Base-by-base conservation (phyloP, 805 yeast species). In the Candida boidinii region DNA sequence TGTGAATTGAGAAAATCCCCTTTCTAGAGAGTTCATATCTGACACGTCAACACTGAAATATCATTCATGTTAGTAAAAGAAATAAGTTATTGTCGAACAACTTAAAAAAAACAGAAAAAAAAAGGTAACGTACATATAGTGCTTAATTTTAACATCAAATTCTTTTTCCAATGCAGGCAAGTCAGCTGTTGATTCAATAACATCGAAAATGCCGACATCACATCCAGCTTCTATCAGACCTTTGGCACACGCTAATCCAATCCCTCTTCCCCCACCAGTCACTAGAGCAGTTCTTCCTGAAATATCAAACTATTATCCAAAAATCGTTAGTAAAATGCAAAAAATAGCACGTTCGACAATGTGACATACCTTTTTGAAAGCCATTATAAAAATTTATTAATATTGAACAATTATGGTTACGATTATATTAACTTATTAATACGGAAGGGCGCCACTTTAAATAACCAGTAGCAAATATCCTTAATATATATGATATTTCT, bases 211-310 rank as follows among this genome's bases (percentile, higher is more conserved):
- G 10, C 34, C 43, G 15, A 43, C 46, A 29, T 43, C 35, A 17
- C 41, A 38, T 7, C 44, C 43, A 3, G 43, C 36, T 28, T 40
- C 46, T 27, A 40, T 38, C 17, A 42, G 23, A 2, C 39, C 46
- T 21, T 28, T 34, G 4, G 46, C 41, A 28, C 42, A 40, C 4
- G 40, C 46, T 9, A 40, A 29, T 6, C 46, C 44, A 18, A 40
- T 43, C 14, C 45, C 45, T 28, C 45, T 30, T 3, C 39, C 43
- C 6, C 41, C 45, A 17, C 43, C 45, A 5, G 41, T 42, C 22
- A 42, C 41, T 10, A 42, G 17, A 3, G 45, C 45, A 5, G 45
- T 42, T 29, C 45, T 31, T 3, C 43, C 45, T 15, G 29, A 9
- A 18, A 42, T 37, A 28, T 42, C 43, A 31, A 42, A 39, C 39